Evolutionary conservation across 2,329 filamentous ascomycete genomes (phyloP).

Genomic region (Exophiala sp.): DNA sequence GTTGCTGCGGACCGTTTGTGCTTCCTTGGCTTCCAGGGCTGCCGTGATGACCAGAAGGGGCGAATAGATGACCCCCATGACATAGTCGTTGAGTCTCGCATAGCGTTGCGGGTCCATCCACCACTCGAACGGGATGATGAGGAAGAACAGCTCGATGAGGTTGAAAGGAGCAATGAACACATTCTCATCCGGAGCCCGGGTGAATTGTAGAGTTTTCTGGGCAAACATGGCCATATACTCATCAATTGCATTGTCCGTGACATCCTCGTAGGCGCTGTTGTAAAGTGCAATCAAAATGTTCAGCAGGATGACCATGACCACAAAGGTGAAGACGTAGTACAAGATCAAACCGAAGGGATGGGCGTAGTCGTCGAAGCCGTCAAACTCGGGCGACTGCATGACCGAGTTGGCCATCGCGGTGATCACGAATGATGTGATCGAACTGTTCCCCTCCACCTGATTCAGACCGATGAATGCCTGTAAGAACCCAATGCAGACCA

Average conservation of each 20-base stretch:
- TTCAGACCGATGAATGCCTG: slow-evolving; percentile 93
- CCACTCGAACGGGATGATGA: slow-evolving; percentile 85
- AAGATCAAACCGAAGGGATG: slow-evolving; percentile 90
- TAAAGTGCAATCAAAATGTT: slow-evolving; percentile 97
- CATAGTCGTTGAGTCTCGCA: slow-evolving; percentile 74
- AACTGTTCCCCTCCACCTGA: slow-evolving; percentile 64
- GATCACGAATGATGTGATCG: slow-evolving; percentile 39
- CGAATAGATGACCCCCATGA: slow-evolving; percentile 82
- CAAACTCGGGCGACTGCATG: slow-evolving; percentile 87
- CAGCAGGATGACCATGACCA: slow-evolving; percentile 89
- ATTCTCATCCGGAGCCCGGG: slow-evolving; percentile 94
- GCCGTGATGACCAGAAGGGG: slow-evolving; percentile 77
- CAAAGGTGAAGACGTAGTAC: slow-evolving; percentile 96
- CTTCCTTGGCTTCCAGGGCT: slow-evolving; percentile 60
- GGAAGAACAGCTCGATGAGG: slow-evolving; percentile 74
- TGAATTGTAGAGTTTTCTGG: slow-evolving; percentile 93
- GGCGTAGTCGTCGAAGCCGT: slow-evolving; percentile 80
- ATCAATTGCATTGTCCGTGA: slow-evolving; percentile 85
- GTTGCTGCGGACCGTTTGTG: slow-evolving; percentile 64
- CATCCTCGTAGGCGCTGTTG: slow-evolving; percentile 93
- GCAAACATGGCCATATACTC: slow-evolving; percentile 92
- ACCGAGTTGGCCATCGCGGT: slow-evolving; percentile 74
- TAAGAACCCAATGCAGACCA: slow-evolving; percentile 73
- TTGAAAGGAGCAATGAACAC: slow-evolving; percentile 97
- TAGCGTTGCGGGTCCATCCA: slow-evolving; percentile 75